Base-by-base conservation (phyloP, 2,329 filamentous ascomycete species). In the Neonectria hederae region DNA sequence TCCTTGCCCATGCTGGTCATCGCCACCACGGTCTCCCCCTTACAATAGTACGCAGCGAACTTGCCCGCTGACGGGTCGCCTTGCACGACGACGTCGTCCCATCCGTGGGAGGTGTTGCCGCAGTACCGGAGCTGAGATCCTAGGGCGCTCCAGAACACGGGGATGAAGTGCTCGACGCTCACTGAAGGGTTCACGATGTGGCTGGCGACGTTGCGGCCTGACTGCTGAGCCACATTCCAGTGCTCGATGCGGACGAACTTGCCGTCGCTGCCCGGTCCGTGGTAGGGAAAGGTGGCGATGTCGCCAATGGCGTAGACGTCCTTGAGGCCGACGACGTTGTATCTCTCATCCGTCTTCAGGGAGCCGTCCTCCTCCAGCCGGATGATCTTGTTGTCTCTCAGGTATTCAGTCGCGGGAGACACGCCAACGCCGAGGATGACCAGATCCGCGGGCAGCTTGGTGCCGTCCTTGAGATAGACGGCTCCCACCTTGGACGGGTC, bases 141-240 rank as follows among this genome's bases (percentile, higher is more conserved):
- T 5, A 99, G 82, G 0, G 96, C 96, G 1, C 93, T 97, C 96
- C 96, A 99, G 83, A 99, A 99, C 54, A 99, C 87, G 0, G 96
- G 96, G 62, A 96, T 95, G 79, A 97, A 97, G 2, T 87, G 83
- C 72, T 92, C 89, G 0, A 89, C 83, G 66, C 85, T 84, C 49
- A 84, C 77, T 8, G 84, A 79, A 0, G 90, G 86, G 72, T 91
- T 84, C 69, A 89, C 86, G 74, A 99, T 97, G 72, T 92, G 88
- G 56, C 84, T 84, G 2, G 94, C 96, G 1, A 91, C 95, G 24
- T 87, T 86, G 46, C 95, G 92, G 3, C 96, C 96, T 2, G 92
- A 85, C 75, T 98, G 97, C 76, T 98, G 96, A 5, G 96, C 96
- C 3, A 99, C 96, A 79, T 97, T 95, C 96, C 96, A 99, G 78